phyloP scores from a whole-genome alignment of 2,329 filamentous ascomycete species.

The Nigrospora osmanthi region DNA sequence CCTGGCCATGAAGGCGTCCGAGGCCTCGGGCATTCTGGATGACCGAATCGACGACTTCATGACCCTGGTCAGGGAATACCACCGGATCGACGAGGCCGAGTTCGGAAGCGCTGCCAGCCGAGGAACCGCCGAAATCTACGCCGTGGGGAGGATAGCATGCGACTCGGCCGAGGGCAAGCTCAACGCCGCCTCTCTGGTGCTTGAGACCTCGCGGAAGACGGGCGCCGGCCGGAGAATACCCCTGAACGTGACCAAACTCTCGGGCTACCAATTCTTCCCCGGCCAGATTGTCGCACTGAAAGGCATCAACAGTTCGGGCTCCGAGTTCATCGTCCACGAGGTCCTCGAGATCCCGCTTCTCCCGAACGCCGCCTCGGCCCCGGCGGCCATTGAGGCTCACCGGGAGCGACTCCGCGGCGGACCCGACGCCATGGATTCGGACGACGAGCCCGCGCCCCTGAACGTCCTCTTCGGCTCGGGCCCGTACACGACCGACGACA shows the following conservation, averaged over 20 bases:
- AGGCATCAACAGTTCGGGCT: constrained; percentile 81
- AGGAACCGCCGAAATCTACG: constrained; percentile 78
- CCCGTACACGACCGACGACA: constrained; percentile 87
- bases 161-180: constrained; percentile 82
- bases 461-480: constrained; percentile 74
- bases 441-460: constrained; percentile 56
- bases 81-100: constrained; percentile 67
- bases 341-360: constrained; percentile 69
- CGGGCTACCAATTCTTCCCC: constrained; percentile 77
- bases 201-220: constrained; percentile 79
- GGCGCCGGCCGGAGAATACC: constrained; percentile 79
- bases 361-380: constrained; percentile 63
- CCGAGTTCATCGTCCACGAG: constrained; percentile 73
- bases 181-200: constrained; percentile 74
- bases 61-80: constrained; percentile 62
- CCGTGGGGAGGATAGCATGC: constrained; percentile 84
- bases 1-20: constrained; percentile 88
- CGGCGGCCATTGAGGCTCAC: constrained; percentile 57
- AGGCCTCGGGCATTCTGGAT: constrained; percentile 87
- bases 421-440: constrained; percentile 54
- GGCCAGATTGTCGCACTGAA: constrained; percentile 85
- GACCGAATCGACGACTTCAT: constrained; percentile 91
- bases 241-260: constrained; percentile 63
- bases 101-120: constrained; percentile 85
- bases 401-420: constrained; percentile 61